phyloP scores from a whole-genome alignment of 2,329 filamentous ascomycete species.

The Macrophomina tecta region DNA sequence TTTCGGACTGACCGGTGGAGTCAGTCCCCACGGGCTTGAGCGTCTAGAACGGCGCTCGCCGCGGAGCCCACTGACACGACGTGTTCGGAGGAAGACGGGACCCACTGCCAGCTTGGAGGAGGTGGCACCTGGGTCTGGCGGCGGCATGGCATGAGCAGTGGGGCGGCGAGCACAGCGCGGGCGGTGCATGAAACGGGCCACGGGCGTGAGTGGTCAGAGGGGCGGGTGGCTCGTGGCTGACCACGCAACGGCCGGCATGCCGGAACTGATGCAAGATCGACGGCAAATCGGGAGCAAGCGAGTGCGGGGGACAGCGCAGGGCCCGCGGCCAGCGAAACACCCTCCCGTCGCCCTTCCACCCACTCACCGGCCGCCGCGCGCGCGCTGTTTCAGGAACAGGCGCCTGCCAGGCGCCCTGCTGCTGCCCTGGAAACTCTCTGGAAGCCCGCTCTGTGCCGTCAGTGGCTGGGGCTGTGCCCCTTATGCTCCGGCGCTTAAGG shows the following conservation, averaged over 20 bases:
- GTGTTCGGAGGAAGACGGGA: conserved; percentile 12
- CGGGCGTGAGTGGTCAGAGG: conserved; percentile 1
- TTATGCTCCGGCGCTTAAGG: conserved; percentile 1
- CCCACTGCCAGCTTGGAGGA: conserved; percentile 18
- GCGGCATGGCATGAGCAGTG: conserved; percentile 22
- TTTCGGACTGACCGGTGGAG: conserved; percentile 20
- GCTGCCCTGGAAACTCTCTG: neutral
- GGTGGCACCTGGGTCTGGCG: neutral
- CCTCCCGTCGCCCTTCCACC: neutral
- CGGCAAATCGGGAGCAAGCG: conserved; percentile 9
- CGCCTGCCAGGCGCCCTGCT: conserved; percentile 5
- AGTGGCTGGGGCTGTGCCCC: conserved; percentile 22
- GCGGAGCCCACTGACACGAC: conserved; percentile 3
- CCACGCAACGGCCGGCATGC: conserved; percentile 14
- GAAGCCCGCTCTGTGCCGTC: conserved; percentile 9
- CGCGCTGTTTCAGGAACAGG: conserved; percentile 6
- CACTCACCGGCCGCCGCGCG: conserved; percentile 16
- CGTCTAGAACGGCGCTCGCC: conserved; percentile 25
- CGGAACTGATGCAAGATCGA: conserved; percentile 19
- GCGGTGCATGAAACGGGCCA: neutral
- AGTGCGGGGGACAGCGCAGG: conserved; percentile 23
- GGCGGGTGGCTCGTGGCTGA: conserved; percentile 7
- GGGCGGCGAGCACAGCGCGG: conserved; percentile 13
- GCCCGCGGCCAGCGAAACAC: conserved; percentile 17
- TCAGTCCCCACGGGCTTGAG: conserved; percentile 12